Base-by-base conservation (phyloP, 331 rosid genomes). In the Pyracantha coccinea region DNA sequence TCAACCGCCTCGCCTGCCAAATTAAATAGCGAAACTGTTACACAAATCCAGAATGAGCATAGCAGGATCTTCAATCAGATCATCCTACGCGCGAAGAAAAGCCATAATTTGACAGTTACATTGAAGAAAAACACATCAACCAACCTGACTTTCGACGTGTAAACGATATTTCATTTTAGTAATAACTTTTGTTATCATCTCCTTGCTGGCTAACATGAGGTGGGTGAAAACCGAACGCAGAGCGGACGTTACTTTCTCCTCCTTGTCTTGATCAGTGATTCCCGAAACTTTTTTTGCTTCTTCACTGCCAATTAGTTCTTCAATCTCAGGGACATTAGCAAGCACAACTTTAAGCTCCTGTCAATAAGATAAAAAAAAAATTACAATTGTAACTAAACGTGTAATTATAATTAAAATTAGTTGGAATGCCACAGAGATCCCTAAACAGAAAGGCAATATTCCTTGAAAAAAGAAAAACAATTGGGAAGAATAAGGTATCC, bases 331-430 rank as follows among this genome's bases (percentile, higher is more conserved):
- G 83, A 88, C 87, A 53, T 80, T 55, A 71, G n/a, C 85, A 89
- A 94, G 84, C 68, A 90, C 93, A 66, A 73, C 83, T 81, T 88
- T 91, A 23, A 94, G 92, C 87, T 94, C 99, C 97, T 94, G 84
- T 16, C 79, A 15, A 74, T n/a, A 75, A 84, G 3, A 27, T 16
- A 61, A 4, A n/a, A 61, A 4, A n/a, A 6, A 61, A 4, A 13
- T 35, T 35, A 11, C 11, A 23, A 14, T 27, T 62, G 9, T 29
- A 62, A 62, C 9, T 60, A 60, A 60, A 60, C 62, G 11, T 21
- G 7, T 20, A 1, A 21, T 57, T 20, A 21, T 4, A 20, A 19
- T 53, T 53, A 6, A 53, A 19, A 53, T 10, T 53, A 53, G 59
- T 60, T 8, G 23, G 8, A 60, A 5, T 60, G 31, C 32, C 65